phyloP scores from a whole-genome alignment of 2,329 filamentous ascomycete species.

The Penicillium italicum region DNA sequence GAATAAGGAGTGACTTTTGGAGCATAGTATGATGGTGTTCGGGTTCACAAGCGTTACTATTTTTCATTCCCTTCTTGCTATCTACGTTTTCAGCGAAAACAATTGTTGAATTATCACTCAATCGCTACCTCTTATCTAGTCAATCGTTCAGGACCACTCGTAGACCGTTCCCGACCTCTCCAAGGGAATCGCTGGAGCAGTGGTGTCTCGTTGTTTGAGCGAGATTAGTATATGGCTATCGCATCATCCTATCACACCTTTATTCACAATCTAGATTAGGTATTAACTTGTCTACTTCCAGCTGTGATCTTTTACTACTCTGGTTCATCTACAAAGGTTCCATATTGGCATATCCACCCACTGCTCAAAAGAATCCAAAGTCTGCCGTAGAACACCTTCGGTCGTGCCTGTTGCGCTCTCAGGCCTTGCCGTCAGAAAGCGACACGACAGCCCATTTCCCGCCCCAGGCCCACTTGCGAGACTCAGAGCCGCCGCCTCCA shows the following conservation, averaged over 20 bases:
- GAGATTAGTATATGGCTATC: neutral
- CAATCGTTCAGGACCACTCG: neutral
- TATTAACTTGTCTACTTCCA: neutral
- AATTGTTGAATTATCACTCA: neutral
- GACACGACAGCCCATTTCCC: slow-evolving; percentile 97
- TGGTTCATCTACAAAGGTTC: neutral
- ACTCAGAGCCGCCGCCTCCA: slow-evolving; percentile 65
- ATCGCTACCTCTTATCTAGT: neutral
- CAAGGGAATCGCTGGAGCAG: neutral
- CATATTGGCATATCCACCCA: neutral
- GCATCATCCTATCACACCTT: neutral
- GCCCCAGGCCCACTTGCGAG: slow-evolving; percentile 87
- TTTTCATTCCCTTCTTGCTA: neutral
- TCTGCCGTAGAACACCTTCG: neutral
- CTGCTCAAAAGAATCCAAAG: neutral
- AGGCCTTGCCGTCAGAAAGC: slow-evolving; percentile 66
- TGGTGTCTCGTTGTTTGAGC: neutral
- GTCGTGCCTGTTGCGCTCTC: neutral
- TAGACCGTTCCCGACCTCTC: neutral
- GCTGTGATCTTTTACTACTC: neutral
- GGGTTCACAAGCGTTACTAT: neutral
- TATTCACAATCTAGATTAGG: neutral
- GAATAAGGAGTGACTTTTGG: neutral
- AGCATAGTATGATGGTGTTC: neutral
- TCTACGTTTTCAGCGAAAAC: slow-evolving; percentile 3